Conservation (phyloP, 1,139 yeast species). For the Magnusiomyces suaveolens region DNA sequence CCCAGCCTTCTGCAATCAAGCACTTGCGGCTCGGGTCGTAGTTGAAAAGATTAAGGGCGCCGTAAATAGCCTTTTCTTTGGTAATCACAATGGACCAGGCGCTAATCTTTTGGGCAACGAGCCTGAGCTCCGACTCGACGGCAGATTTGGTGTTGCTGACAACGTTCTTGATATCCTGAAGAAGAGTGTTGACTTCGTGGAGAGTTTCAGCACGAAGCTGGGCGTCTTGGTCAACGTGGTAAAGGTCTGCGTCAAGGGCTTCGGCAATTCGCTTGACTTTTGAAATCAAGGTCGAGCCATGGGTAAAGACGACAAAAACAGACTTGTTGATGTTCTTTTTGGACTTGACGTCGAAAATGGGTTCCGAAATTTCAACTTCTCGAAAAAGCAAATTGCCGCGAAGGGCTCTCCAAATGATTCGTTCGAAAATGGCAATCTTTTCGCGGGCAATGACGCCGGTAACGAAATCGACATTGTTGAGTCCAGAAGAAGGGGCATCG, state of each 20-base stretch:
- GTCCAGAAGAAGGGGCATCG: constrained; percentile 18
- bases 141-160: constrained; percentile 62
- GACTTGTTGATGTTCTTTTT: constrained; percentile 49
- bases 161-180: constrained; percentile 58
- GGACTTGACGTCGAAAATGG: constrained; percentile 42
- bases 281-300: constrained; percentile 62
- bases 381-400: constrained; percentile 82
- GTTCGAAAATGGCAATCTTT: constrained; percentile 63
- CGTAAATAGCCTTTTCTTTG: constrained; percentile 67
- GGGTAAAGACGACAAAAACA: constrained; percentile 78
- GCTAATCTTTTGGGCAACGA: constrained; percentile 63
- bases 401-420: constrained; percentile 84
- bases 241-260: constrained; percentile 73
- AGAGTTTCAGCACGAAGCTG: constrained; percentile 51
- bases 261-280: constrained; percentile 70
- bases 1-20: constrained; percentile 97
- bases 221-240: constrained; percentile 53
- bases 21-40: constrained; percentile 80
- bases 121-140: constrained; percentile 62
- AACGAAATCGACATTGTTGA: constrained; percentile 53
- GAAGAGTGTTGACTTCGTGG: constrained; percentile 45
- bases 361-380: constrained; percentile 55
- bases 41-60: constrained; percentile 69
- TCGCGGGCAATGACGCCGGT: constrained; percentile 76
- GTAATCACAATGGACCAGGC: constrained; percentile 56